These are phyloP conservation scores for Pseudozyma sp. DNA, from an alignment of 1,284 basidiomycete genomes.

Conservation along the genomic window DNA sequence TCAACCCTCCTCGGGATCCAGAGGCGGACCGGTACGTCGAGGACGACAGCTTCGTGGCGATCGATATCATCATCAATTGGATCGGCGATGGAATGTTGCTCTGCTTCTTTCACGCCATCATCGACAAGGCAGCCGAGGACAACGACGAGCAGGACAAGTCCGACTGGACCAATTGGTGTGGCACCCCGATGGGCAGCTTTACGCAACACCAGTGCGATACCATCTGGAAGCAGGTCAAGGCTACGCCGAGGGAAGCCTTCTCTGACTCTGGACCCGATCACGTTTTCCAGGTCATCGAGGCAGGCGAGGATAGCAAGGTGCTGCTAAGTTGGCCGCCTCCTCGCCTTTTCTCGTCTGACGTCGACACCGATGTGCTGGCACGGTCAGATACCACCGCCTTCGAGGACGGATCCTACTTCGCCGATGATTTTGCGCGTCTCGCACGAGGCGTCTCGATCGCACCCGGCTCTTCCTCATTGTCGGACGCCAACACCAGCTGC, in stretches of 20 bases:
- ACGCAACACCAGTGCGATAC: conserved; percentile 64
- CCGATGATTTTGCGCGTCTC: conserved; percentile 84
- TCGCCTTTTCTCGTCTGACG: conserved; percentile 39
- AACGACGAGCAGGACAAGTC: conserved; percentile 82
- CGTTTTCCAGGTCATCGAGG: conserved; percentile 83
- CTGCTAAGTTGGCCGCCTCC: conserved; percentile 86
- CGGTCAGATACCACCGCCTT: conserved; percentile 33
- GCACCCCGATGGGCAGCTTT: conserved; percentile 73
- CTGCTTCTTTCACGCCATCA: conserved; percentile 92
- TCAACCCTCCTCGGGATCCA: conserved; percentile 68
- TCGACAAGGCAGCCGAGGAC: conserved; percentile 76
- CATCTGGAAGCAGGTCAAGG: conserved; percentile 44
- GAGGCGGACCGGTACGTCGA: conserved; percentile 78
- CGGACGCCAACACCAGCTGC: conserved; percentile 88
- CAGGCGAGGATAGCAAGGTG: conserved; percentile 73
- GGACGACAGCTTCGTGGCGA: conserved; percentile 84
- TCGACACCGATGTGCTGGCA: conserved; percentile 11
- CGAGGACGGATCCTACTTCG: conserved; percentile 76
- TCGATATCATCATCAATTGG: conserved; percentile 94
- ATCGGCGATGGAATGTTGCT: conserved; percentile 89
- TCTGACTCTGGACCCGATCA: conserved; percentile 68
- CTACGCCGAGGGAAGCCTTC: conserved; percentile 10
- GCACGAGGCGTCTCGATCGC: conserved; percentile 77
- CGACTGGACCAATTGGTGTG: conserved; percentile 94
- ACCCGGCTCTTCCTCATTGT: conserved; percentile 67